phyloP scores from a whole-genome alignment of 2,329 filamentous ascomycete species.

The Aureobasidium sp. region DNA sequence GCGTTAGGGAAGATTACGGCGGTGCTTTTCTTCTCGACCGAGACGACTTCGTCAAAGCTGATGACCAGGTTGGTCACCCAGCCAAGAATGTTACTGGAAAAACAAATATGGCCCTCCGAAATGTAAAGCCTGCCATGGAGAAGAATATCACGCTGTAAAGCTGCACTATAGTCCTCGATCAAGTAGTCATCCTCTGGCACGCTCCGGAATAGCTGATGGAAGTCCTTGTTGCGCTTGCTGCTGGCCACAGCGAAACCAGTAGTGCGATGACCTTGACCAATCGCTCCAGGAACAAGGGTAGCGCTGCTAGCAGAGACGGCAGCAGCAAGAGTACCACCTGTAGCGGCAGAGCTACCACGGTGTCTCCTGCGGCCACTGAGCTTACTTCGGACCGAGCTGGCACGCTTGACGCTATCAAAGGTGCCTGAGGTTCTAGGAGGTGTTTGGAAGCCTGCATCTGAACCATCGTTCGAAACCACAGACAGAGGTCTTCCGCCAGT shows the following conservation, averaged over 20 bases:
- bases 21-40: conserved; percentile 93
- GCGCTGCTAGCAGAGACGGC: conserved; percentile 64
- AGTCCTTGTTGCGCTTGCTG: conserved; percentile 92
- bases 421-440: conserved; percentile 62
- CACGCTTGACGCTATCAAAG: conserved; percentile 49
- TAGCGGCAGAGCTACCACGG: conserved; percentile 66
- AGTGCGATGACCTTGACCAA: conserved; percentile 61
- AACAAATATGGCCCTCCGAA: conserved; percentile 94
- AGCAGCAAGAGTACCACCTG: conserved; percentile 59
- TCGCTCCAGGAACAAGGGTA: conserved; percentile 56
- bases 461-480: conserved; percentile 30
- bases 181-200: conserved; percentile 97
- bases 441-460: conserved; percentile 50
- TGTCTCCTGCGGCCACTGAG: conserved; percentile 55
- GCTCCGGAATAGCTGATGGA: conserved; percentile 87
- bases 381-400: conserved; percentile 46
- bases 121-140: conserved; percentile 91
- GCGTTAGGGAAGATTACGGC: conserved; percentile 95
- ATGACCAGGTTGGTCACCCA: conserved; percentile 98
- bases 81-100: conserved; percentile 96
- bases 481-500: conserved; percentile 33
- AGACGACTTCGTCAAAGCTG: conserved; percentile 95
- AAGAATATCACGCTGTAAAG: conserved; percentile 88
- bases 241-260: conserved; percentile 95
- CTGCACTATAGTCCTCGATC: conserved; percentile 97